Evolutionary conservation across 1,284 basidiomycete species (phyloP).

Genomic region (Phenoliferia sp.): DNA sequence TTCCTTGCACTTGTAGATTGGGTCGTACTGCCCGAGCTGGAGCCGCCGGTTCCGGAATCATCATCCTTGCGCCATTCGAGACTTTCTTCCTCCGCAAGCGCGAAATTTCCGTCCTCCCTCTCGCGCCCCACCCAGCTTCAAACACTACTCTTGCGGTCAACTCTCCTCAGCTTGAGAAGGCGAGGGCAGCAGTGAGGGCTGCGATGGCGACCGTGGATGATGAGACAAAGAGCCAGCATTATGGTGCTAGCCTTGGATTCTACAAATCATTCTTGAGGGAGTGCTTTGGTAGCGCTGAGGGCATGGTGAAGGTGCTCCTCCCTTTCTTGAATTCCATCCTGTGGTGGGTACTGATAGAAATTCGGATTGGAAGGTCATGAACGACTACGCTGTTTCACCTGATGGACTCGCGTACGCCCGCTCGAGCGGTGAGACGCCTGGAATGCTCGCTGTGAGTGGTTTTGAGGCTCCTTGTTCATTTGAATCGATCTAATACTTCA

Average conservation of each 20-base stretch:
- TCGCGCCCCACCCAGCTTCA: conserved; percentile 39
- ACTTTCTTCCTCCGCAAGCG: conserved; percentile 51
- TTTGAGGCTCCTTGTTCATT: background rate
- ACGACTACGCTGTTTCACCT: conserved; percentile 17
- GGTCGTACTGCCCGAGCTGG: conserved; percentile 53
- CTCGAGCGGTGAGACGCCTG: conserved; percentile 12
- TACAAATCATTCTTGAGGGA: conserved; percentile 26
- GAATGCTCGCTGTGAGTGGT: conserved; percentile 11
- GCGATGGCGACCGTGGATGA: conserved; percentile 24
- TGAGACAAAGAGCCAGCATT: conserved; percentile 22
- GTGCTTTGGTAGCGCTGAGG: conserved; percentile 12
- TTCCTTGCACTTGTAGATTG: conserved; percentile 43
- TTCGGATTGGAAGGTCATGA: conserved; percentile 12
- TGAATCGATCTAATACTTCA: background rate
- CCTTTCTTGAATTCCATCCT: background rate
- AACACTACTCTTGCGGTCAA: conserved; percentile 16
- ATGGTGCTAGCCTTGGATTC: conserved; percentile 25
- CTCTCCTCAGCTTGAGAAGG: conserved; percentile 36
- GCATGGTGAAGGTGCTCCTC: background rate
- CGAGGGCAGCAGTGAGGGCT: conserved; percentile 37
- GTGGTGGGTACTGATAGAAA: background rate
- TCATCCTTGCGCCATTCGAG: conserved; percentile 57
- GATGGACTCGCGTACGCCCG: conserved; percentile 17
- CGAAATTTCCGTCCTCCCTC: conserved; percentile 48
- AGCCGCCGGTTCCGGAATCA: conserved; percentile 52